A percentile compares a stretch with the other conserved stretches of the same genome.
phyloP scores from a whole-genome alignment of 768 basidiomycete species.

The Rhizopogon salebrosus region DNA sequence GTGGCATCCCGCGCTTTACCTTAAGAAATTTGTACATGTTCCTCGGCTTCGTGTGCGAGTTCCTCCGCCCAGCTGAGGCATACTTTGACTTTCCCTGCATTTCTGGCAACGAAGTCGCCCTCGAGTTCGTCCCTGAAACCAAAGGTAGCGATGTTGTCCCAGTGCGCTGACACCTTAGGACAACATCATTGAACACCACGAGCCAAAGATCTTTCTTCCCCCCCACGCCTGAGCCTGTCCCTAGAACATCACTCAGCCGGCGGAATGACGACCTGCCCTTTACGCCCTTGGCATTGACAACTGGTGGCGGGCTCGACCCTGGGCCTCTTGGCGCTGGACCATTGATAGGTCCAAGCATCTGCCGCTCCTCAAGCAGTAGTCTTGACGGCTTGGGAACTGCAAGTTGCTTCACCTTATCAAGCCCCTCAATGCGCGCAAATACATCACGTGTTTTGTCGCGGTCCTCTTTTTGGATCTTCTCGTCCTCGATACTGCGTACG shows the following conservation, averaged over 20 bases:
- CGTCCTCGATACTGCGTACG: constrained; percentile 95
- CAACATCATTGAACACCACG: constrained; percentile 94
- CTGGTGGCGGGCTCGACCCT: constrained; percentile 30
- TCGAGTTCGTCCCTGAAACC: constrained; percentile 58
- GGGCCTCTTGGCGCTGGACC: constrained; percentile 19
- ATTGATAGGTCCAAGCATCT: constrained; percentile 29
- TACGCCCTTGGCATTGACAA: constrained; percentile 46
- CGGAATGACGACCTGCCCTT: constrained; percentile 85
- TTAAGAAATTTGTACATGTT: constrained; percentile 94
- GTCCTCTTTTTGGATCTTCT: constrained; percentile 96
- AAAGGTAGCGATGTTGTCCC: constrained; percentile 85
- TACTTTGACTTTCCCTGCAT: constrained; percentile 80
- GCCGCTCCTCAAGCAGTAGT: constrained; percentile 78
- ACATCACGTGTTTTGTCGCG: constrained; percentile 93
- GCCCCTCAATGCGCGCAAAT: constrained; percentile 92
- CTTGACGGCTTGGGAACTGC: constrained; percentile 88
- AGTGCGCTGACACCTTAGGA: constrained; percentile 83
- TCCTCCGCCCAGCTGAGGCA: constrained; percentile 73
- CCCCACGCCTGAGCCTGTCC: constrained; percentile 47
- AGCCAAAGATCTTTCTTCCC: constrained; percentile 90
- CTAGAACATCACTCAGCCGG: constrained; percentile 84
- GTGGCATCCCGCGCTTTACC: constrained; percentile 32
- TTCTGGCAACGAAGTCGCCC: constrained; percentile 79
- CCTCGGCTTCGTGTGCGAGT: constrained; percentile 73
- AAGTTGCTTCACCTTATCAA: constrained; percentile 90